Base-by-base conservation (phyloP, 1,139 yeast genomes). In the Taphrina wiesneri region DNA sequence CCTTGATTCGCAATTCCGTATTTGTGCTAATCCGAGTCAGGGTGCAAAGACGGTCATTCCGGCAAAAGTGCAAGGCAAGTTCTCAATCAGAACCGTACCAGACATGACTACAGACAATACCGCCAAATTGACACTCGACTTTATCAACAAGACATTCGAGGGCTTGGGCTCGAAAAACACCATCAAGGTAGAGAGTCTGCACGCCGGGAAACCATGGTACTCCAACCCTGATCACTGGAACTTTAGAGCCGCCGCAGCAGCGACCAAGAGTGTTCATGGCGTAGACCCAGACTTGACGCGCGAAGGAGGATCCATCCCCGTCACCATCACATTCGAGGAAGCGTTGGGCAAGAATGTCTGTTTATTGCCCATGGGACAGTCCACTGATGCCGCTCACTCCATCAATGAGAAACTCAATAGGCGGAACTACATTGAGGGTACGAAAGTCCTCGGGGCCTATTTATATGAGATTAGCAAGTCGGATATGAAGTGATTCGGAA, bases 31-130 rank as follows among this genome's bases (percentile, higher is more conserved):
- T 32, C 7, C 21, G 2, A 93, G 90, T 53, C 83, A 90, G 56
- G 99, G 99, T 71, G 99, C 97, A 70, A 93, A 93, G 81, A 93
- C 99, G 41, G 99, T 93, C 67, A 95, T 93, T 71, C 99, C 99
- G 53, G 90, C 97, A 65, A 88, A 87, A 77, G 98, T 93, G 45
- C 79, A 82, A 65, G 99, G 99, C 74, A 93, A 93, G 80, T 95
- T 93, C 77, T 90, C 97, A 49, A 91, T 93, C 74, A 86, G 99
- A 81, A 93, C 99, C 28, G 99, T 93, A 36, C 99, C 99, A 66
- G 83, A 93, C 78, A 93, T 93, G 75, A 91, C 89, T 69, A 84
- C 92, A 62, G 83, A 80, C 62, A 88, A 88, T 76, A 83, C 95
- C 72, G 92, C 90, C 77, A 78, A 89, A 77, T 77, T 86, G 65